A percentile compares a stretch with the other conserved stretches of the same genome.
phyloP scores from a whole-genome alignment of 768 basidiomycete genomes.

The Rhodosporidiobolus odoratus region DNA sequence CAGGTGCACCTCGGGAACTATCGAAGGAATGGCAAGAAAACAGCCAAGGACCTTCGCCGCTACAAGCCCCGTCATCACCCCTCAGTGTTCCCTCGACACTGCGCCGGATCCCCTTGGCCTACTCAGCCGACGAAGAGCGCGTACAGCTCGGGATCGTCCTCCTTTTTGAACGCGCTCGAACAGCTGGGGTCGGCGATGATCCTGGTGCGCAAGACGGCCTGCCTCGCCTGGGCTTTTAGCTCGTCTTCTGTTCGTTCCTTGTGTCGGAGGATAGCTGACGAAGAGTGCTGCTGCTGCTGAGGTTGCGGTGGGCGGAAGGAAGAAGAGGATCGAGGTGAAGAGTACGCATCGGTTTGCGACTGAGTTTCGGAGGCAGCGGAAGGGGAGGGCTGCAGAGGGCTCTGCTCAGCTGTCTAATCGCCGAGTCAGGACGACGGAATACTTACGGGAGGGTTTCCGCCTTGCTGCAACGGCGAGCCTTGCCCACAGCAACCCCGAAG shows the following conservation, averaged over 20 bases:
- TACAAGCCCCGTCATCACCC: too few species aligned
- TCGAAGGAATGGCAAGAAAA: too few species aligned
- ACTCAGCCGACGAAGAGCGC: conserved; percentile 7
- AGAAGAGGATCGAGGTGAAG: neutral
- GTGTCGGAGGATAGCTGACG: neutral
- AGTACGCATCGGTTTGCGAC: neutral
- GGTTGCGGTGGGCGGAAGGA: neutral
- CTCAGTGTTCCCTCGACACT: too few species aligned
- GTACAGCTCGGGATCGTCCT: conserved; percentile 14
- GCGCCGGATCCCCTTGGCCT: too few species aligned
- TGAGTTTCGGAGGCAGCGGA: neutral
- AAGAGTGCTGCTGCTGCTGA: neutral
- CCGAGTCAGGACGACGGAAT: neutral
- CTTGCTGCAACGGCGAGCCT: neutral
- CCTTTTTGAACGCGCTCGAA: conserved; percentile 2
- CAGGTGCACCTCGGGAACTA: too few species aligned
- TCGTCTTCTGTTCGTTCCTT: neutral
- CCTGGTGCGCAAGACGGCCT: neutral
- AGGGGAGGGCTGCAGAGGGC: neutral
- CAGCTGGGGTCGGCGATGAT: conserved; percentile 20
- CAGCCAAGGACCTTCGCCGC: too few species aligned
- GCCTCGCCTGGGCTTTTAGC: conserved; percentile 1
- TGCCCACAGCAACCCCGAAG: too few species aligned
- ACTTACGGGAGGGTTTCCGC: neutral
- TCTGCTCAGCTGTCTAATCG: too few species aligned